phyloP scores from a whole-genome alignment of 352 stramenopile genomes.

The Phytopythium aichiense region DNA sequence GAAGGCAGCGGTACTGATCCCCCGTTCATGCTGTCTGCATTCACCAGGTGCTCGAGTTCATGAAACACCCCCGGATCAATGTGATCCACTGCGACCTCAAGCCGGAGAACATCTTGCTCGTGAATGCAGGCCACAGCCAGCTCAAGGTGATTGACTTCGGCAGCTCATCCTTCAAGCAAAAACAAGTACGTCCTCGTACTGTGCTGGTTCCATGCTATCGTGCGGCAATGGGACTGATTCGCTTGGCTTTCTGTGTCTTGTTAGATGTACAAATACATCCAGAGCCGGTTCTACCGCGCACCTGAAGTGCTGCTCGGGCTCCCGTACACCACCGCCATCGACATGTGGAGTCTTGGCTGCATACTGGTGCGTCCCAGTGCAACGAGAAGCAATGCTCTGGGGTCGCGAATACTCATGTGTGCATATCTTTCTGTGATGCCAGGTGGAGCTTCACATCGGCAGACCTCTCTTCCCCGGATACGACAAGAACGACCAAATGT shows the following conservation, averaged over 20 bases:
- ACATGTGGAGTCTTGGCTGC: slow-evolving; percentile 89
- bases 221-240: slow-evolving; percentile 3
- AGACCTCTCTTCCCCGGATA: slow-evolving; percentile 96
- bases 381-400: background rate
- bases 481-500: slow-evolving; percentile 97
- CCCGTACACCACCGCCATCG: slow-evolving; percentile 78
- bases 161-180: slow-evolving; percentile 93
- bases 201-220: background rate
- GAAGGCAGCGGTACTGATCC: background rate
- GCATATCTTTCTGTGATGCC: background rate
- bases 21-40: background rate
- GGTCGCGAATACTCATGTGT: background rate
- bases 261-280: slow-evolving; percentile 97
- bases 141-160: slow-evolving; percentile 99
- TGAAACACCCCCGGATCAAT: slow-evolving; percentile 89
- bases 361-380: slow-evolving; percentile 48
- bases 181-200: slow-evolving; percentile 45
- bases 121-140: slow-evolving; percentile 90
- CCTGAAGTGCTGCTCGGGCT: slow-evolving; percentile 86
- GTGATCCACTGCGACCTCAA: slow-evolving; percentile 99
- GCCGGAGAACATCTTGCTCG: slow-evolving; percentile 98
- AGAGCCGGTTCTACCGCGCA: slow-evolving; percentile 96
- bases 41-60: slow-evolving; percentile 69
- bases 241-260: background rate
- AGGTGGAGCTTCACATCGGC: slow-evolving; percentile 97